Conservation (phyloP, 805 yeast genomes). For the Blastobotrys attinorum region DNA sequence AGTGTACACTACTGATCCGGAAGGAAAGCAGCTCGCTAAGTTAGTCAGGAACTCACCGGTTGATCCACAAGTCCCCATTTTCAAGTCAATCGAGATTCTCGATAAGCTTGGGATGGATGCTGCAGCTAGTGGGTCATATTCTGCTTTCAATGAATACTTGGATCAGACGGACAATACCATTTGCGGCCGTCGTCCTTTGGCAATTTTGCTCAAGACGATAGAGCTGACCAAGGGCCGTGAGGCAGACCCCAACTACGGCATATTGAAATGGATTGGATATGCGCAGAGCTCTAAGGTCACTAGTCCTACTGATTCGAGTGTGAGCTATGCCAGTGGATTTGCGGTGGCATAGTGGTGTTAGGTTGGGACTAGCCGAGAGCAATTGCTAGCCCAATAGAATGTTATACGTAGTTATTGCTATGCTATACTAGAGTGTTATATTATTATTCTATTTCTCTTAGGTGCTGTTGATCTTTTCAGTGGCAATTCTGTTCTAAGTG, state of each 20-base stretch:
- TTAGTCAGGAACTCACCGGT: conserved; percentile 10
- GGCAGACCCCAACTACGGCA: conserved; percentile 20
- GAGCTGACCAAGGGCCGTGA: conserved; percentile 30
- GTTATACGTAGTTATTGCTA: too few relatives aligned
- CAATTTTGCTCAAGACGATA: conserved; percentile 49
- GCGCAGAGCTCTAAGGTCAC: conserved; percentile 60
- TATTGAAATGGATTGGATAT: conserved; percentile 69
- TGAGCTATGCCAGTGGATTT: conserved; percentile 85
- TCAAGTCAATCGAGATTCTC: conserved; percentile 62
- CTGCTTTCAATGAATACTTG: conserved; percentile 61
- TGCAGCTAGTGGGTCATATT: conserved; percentile 46
- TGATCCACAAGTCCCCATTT: conserved; percentile 40
- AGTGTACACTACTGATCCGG: conserved; percentile 32
- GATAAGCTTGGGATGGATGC: conserved; percentile 67
- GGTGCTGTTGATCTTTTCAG: too few relatives aligned
- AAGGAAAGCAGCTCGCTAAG: conserved; percentile 20
- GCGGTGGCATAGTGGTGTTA: conserved; percentile 29
- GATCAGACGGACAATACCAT: conserved; percentile 74
- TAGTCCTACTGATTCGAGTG: conserved; percentile 57
- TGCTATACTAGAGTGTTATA: too few relatives aligned
- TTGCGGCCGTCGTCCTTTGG: conserved; percentile 85
- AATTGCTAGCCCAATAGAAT: too few relatives aligned
- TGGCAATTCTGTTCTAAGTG: too few relatives aligned
- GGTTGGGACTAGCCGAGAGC: too few relatives aligned
- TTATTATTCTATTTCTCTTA: too few relatives aligned